phyloP scores from a whole-genome alignment of 805 yeast species.

The Metschnikowia gelsemii region DNA sequence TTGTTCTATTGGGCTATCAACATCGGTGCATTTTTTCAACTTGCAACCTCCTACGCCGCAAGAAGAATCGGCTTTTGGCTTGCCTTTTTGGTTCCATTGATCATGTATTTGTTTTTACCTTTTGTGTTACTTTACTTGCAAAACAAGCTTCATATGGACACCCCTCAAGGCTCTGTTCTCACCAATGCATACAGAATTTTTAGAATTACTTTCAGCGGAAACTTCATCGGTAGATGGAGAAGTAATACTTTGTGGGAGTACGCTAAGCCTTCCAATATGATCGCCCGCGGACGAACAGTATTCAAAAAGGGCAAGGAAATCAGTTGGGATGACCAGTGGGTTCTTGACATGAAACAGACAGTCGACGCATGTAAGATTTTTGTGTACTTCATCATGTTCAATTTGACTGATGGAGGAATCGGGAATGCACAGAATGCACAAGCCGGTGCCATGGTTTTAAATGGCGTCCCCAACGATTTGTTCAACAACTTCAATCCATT shows the following conservation, averaged over 20 bases:
- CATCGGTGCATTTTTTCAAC: conserved; percentile 52
- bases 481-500: conserved; percentile 55
- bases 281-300: conserved; percentile 40
- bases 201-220: conserved; percentile 42
- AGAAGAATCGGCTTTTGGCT: conserved; percentile 55
- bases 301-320: conserved; percentile 24
- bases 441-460: conserved; percentile 52
- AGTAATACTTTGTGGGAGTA: conserved; percentile 47
- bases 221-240: conserved; percentile 42
- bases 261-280: conserved; percentile 47
- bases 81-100: conserved; percentile 48
- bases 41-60: conserved; percentile 52
- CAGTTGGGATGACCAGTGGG: conserved; percentile 48
- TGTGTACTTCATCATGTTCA: conserved; percentile 39
- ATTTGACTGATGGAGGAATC: conserved; percentile 48
- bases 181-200: conserved; percentile 43
- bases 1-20: conserved; percentile 55
- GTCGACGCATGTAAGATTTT: conserved; percentile 47
- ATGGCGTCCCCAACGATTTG: conserved; percentile 57
- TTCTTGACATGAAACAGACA: conserved; percentile 45
- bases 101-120: conserved; percentile 28
- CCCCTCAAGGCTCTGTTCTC: conserved; percentile 49
- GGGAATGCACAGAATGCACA: conserved; percentile 51
- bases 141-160: conserved; percentile 27
- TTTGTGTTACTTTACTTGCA: conserved; percentile 28